phyloP scores from a whole-genome alignment of 768 basidiomycete species.

The Termitomyces eurrhizus region DNA sequence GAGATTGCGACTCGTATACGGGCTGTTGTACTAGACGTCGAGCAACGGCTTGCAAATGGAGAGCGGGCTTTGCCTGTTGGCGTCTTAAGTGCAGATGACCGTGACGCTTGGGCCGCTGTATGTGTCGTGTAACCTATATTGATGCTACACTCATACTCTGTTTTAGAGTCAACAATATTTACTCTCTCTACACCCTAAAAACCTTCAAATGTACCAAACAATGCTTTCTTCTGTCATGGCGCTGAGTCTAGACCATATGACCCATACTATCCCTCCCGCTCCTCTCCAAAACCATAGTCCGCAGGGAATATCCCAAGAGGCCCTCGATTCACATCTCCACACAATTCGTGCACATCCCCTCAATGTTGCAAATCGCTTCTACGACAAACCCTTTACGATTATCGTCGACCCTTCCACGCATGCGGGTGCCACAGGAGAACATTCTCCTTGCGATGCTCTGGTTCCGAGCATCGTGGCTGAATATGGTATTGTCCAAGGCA shows the following conservation, averaged over 20 bases:
- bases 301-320: conserved; percentile 30
- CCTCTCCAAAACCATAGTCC: conserved; percentile 19
- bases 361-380: conserved; percentile 78
- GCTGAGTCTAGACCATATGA: conserved; percentile 77
- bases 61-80: conserved; percentile 63
- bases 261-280: conserved; percentile 36
- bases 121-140: conserved; percentile 15
- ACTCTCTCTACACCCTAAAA: conserved; percentile 60
- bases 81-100: conserved; percentile 71
- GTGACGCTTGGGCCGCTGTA: conserved; percentile 82
- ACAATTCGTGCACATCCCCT: conserved; percentile 60
- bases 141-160: neutral
- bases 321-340: conserved; percentile 70
- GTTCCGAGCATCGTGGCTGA: conserved; percentile 86
- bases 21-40: conserved; percentile 54
- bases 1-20: conserved; percentile 44
- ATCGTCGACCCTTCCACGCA: conserved; percentile 83
- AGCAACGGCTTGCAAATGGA: conserved; percentile 41
- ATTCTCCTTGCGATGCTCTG: conserved; percentile 86
- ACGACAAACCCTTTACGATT: conserved; percentile 82
- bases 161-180: conserved; percentile 69
- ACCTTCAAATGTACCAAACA: conserved; percentile 53
- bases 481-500: conserved; percentile 68
- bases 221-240: conserved; percentile 77
- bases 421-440: conserved; percentile 87